These are phyloP conservation scores for Danielia reshetovae DNA, from an alignment of 805 yeast species.

Conservation along the genomic window DNA sequence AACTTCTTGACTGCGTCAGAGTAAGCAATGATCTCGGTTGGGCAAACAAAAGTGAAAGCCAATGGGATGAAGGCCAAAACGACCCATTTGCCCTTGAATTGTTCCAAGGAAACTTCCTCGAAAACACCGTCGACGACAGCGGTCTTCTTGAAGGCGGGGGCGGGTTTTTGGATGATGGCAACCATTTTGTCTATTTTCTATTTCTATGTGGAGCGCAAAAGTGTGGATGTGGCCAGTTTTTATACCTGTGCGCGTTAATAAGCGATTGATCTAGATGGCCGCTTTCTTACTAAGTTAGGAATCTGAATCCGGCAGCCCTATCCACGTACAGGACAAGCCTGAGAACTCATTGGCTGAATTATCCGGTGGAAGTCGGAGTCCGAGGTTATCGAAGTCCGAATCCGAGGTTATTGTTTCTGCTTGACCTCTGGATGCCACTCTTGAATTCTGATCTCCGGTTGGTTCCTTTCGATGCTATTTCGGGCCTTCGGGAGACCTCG, in stretches of 20 bases:
- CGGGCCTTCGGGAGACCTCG: too few species aligned
- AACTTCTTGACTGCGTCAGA: constrained; percentile 92
- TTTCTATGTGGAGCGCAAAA: not conserved
- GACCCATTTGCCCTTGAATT: constrained; percentile 98
- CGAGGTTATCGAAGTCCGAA: too few species aligned
- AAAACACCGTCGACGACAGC: constrained; percentile 96
- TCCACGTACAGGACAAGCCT: too few species aligned
- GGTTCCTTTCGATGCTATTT: too few species aligned
- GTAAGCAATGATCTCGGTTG: constrained; percentile 98
- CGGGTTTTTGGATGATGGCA: constrained; percentile 89
- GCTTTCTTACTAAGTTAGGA: constrained; percentile 12
- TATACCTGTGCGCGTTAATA: constrained; percentile 15
- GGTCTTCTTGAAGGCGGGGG: constrained; percentile 93
- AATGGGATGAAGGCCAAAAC: constrained; percentile 94
- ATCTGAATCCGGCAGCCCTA: not conserved
- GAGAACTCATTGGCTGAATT: too few species aligned
- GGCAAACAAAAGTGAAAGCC: constrained; percentile 99
- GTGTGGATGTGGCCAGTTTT: constrained; percentile 4
- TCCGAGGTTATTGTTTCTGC: too few species aligned
- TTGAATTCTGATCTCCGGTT: too few species aligned
- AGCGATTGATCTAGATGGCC: constrained; percentile 14
- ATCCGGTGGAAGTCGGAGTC: too few species aligned
- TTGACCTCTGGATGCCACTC: too few species aligned
- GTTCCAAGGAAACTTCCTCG: constrained; percentile 91
- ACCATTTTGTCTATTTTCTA: constrained; percentile 63